Evolutionary conservation across 2,329 filamentous ascomycete genomes (phyloP), one percentile per base, ranked within the genome.

Genomic region (Neofusicoccum ribis): DNA sequence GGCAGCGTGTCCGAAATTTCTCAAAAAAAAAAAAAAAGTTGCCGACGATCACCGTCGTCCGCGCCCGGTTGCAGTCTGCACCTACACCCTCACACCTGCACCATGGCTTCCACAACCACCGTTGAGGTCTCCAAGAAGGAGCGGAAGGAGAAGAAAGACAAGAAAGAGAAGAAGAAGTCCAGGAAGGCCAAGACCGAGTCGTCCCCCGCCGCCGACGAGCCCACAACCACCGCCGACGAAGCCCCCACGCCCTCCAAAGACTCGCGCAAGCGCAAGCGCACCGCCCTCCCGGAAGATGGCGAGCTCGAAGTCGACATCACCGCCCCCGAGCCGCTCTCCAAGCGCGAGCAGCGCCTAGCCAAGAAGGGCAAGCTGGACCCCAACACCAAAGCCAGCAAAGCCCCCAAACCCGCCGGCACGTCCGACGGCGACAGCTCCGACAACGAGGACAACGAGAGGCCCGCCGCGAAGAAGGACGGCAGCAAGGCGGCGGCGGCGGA

Each of bases 281-380:
- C 90, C 90, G 71, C 84, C 85, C 70, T 89, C 0, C 72, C 83
- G 63, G 77, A 80, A 37, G 54, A 65, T 46, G 71, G 85, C 63
- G 85, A 89, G 54, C 90, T 99, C 73, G 92, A 96, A 77, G 93
- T 99, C 75, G 92, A 99, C 76, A 81, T 99, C 68, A 84, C 83
- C 69, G 88, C 91, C n/a, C 95, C 95, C 31, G 93, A 98, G 74
- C 95, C 95, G 20, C 92, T 92, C 1, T 98, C 95, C 39, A 99
- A 98, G 79, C 96, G 95, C 76, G 93, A 92, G 67, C 87, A 93
- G 70, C 92, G 95, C 75, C 89, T 89, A 67, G 87, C 96, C 66
- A 98, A 97, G 79, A 97, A 97, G 81, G 87, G 87, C 69, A 91
- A 91, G 75, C 74, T 84, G 17, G 71, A 72, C 17, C 72, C 75